Evolutionary conservation across 2,329 filamentous ascomycete genomes (phyloP), one percentile per base, ranked within the genome.

Genomic region (Arthrobotrys musiformis): DNA sequence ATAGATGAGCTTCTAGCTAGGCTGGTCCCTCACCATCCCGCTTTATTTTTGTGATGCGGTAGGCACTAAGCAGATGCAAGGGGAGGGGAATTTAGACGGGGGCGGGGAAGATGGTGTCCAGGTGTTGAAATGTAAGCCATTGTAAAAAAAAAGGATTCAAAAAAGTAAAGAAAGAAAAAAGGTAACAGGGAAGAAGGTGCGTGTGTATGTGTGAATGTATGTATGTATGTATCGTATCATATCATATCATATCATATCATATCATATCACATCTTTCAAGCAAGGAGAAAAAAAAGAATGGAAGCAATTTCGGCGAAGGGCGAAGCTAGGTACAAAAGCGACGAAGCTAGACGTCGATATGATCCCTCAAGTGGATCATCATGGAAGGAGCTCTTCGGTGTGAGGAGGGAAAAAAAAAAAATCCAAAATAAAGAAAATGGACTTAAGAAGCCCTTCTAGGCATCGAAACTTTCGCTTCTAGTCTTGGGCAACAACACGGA

Each of bases 361-460:
- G 26, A 58, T 40, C 15, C 22, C 17, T 28, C 13, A 44, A 26
- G 68, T 72, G 58, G 68, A 72, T 58, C 68, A 46, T 28, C 24
- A 46, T 28, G 6, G 68, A 72, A 72, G 68, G 68, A 64, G 68
- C 68, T 72, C 68, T 70, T 58, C 33, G 13, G n/a, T 48, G 44
- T 24, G n/a, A n/a, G n/a, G n/a, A n/a, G n/a, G n/a, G n/a, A 35
- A 5, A 35, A 35, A 35, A 24, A 48, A 44, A 7, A 48, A 40
- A 48, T 40, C 24, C 13, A 35, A 15, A 70, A 30, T 40, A 9
- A 50, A 44, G n/a, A 8, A 17, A n/a, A 17, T 54, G 17, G 7
- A 26, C 13, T 26, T 19, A 58, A 40, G 19, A 58, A 58, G 17
- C 17, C 9, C 9, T 24, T 48, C 19, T 9, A 48, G 44, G 44